Evolutionary conservation across 495 filamentous ascomycete species (phyloP), one percentile per base, ranked within the genome.

Genomic region (Neurospora tetrasperma): DNA sequence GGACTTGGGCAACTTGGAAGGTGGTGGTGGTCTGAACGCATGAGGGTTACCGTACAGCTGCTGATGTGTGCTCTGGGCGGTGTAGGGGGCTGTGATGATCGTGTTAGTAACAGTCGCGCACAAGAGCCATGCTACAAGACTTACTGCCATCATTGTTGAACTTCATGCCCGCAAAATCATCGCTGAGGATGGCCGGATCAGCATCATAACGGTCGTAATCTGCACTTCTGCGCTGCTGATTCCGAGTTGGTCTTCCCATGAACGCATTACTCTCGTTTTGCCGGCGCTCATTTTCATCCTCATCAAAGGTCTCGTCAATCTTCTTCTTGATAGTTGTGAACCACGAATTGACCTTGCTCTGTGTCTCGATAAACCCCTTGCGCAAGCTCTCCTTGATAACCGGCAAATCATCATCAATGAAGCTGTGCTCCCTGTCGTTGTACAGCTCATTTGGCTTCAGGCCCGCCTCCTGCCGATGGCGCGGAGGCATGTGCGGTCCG

Each of bases 371-470:
- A 82, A 99, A 98, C 2, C 96, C 96, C 83, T 98, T 97, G 76
- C 90, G 92, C 75, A 99, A 88, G 74, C 96, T 98, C 78, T 97
- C 93, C 73, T 90, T 91, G 80, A 99, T 98, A 69, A 94, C 90
- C 4, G 96, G 96, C 62, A 99, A 86, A 76, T 99, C 96, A 78
- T 99, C 96, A 80, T 99, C 95, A 79, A 99, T 89, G 79, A 97
- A 98, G 83, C 89, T 97, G 77, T 91, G 93, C 74, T 89, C 87
- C 43, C 81, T 80, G 42, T 86, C 84, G 84, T 76, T 90, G 84
- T 75, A 89, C 86, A 79, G 86, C 78, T 80, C 85, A 77, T 79
- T 86, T 42, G 82, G 85, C 66, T 79, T 81, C 35, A 82, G 16
- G 18, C 83, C 83, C 6, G 83, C 84, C 82, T 88, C 82, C 80